These are phyloP conservation scores for Ogataea populi-albae DNA, from an alignment of 805 yeast genomes.

Conservation along the genomic window DNA sequence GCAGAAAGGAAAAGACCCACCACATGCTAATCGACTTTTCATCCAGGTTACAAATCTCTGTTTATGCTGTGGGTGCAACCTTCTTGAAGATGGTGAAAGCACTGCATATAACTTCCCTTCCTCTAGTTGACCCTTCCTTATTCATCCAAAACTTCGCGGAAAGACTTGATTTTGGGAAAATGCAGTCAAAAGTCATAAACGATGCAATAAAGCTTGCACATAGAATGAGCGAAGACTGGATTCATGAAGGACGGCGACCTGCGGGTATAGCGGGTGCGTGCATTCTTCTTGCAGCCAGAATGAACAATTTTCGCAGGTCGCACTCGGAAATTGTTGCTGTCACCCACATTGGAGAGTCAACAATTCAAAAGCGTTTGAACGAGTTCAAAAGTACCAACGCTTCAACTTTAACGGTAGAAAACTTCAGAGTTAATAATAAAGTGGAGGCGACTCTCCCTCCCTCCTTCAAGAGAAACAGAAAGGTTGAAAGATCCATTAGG, in stretches of 20 bases:
- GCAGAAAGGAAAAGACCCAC: constrained; percentile 85
- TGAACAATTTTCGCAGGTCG: constrained; percentile 91
- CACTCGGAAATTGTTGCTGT: constrained; percentile 93
- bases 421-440: constrained; percentile 52
- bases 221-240: constrained; percentile 94
- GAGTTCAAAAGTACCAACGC: constrained; percentile 82
- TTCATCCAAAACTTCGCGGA: constrained; percentile 94
- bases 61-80: constrained; percentile 93
- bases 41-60: constrained; percentile 84
- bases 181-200: constrained; percentile 67
- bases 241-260: constrained; percentile 94
- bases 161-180: constrained; percentile 74
- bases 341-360: constrained; percentile 92
- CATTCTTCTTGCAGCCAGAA: constrained; percentile 86
- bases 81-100: constrained; percentile 89
- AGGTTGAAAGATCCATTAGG: constrained; percentile 38
- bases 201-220: constrained; percentile 88
- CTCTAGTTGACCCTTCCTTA: constrained; percentile 90
- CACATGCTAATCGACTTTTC: constrained; percentile 97
- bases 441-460: constrained; percentile 72
- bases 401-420: constrained; percentile 67
- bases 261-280: constrained; percentile 99
- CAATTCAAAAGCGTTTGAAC: constrained; percentile 83
- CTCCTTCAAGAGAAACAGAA: constrained; percentile 63
- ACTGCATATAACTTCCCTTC: constrained; percentile 71